Base-by-base conservation (phyloP, 305 asterid species). In the Solanum aculeatissimum region DNA sequence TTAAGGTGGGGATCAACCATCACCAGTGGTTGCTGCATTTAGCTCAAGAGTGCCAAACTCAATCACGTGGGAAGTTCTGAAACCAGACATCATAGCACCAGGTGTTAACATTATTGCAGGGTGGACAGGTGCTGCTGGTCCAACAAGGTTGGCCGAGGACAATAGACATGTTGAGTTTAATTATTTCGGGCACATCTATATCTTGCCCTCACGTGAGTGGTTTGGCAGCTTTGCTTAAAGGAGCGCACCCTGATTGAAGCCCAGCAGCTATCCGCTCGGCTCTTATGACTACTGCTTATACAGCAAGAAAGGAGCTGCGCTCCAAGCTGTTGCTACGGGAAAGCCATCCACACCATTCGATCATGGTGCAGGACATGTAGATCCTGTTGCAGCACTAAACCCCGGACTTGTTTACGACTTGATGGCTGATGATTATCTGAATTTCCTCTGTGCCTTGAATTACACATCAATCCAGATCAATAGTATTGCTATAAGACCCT, bases 121-220 rank as follows among this genome's bases (percentile, higher is more conserved):
- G 0, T 96, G 99, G 98, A 86, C 95, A 12, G 91, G 97, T 1
- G 88, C 81, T 0, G 90, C 91, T 9, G 97, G 99, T 0, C 99
- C 99, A 9, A 91, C 97, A 1, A 98, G 98, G 6, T 71, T 95
- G 68, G 80, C 94, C 6, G 98, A 91, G 86, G 99, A 96, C 90
- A 10, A 0, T 1, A 84, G 98, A 81, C 98, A 94, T 27, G 99
- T 93, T 19, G 92, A 82, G 49, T 96, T 91, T 90, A 96, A 96
- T 96, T 18, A 89, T 93, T 16, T 96, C 99, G 0, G 99, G 99
- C 65, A 95, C 98, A 0, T 96, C 99, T 1, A 96, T 96, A 98
- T 92, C 99, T 4, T 96, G 99, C 80, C 99, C 98, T 0, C 98
- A 96, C 86, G 94, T 94, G 49, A 96, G 99, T 88, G 99, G 98